Base-by-base conservation (phyloP, 257 asterid genomes). In the Haberlea rhodopensis region DNA sequence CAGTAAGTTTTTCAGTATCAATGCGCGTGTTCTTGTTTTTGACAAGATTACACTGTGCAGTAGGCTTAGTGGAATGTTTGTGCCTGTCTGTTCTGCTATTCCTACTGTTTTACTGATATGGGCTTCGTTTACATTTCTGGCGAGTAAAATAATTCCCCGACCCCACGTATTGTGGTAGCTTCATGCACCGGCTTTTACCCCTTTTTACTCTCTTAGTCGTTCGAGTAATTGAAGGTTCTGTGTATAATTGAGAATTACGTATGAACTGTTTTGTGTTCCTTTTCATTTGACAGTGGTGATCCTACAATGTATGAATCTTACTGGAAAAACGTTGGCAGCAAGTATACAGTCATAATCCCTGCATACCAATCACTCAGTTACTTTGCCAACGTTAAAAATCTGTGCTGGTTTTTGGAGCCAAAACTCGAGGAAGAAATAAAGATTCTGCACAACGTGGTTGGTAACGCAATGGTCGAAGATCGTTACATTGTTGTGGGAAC, bases 361-460 rank as follows among this genome's bases (percentile, higher is more conserved):
- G 85, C 79, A 37, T 66, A 65, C 27, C 82, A 88, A 13, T 88
- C 87, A 0, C 68, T 91, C 37, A 91, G 98, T 66, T 91, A 91
- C 62, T 88, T 88, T 23, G 58, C 90, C 11, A 51, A 86, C 61
- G 21, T 54, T 0, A 80, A 80, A n/a, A 81, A 51, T 18, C 0
- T 80, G 32, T 86, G 95, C 68, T 91, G 98, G 98, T 88, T 77
- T 69, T 18, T 85, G 80, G 96, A 91, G 78, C 84, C 91, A 3
- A 81, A 87, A 49, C 83, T 91, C 0, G 96, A 91, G 66, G 80
- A 76, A 31, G 78, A 76, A 54, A 86, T 91, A 37, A 85, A 37
- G 63, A 72, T 49, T 43, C 48, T 88, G 21, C 98, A 91, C 65
- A 15, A 31, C 0, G 69, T 52, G 0, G 92, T 83, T 1, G 89